Base-by-base conservation (phyloP, 2,329 filamentous ascomycete species). In the Talaromyces sp. region DNA sequence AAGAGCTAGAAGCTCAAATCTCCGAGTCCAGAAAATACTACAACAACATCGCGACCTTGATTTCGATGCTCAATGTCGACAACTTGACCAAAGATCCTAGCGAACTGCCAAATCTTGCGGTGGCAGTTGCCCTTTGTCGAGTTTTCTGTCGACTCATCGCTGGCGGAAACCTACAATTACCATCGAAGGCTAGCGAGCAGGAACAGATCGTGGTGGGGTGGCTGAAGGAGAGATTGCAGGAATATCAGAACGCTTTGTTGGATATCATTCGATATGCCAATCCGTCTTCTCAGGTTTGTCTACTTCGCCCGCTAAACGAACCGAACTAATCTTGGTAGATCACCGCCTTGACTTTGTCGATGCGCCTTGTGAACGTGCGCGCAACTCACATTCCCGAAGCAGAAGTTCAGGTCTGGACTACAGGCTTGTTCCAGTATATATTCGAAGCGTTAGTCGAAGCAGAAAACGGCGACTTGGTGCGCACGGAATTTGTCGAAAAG, bases 1-100 rank as follows among this genome's bases (percentile, higher is more conserved):
- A 94, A 49, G 80, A 87, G 62, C 85, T 97, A 63, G 93, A 97
- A 80, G 84, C 87, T 68, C 89, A 91, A 65, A 93, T 98, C 63
- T 80, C 93, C 67, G 89, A 95, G 76, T 96, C 93, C 59, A 90
- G 88, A 73, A 92, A 93, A 77, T 87, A 97, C 79, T 96, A 96
- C 83, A 96, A 97, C 82, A 92, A 96, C 74, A 94, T 98, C 72
- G 85, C 87, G 8, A 86, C 85, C 11, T 80, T 98, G 43, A 82
- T 96, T 54, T 84, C 84, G 49, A 84, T 87, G 71, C 78, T 87
- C 43, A 75, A 85, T 72, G 81, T 80, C 41, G 80, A 81, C 33
- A 35, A 49, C 2, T 0, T 49, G 19, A 27, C 2, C 5, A 33
- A 64, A 33, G 77, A 84, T 2, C 75, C 81, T 22, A 81, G 85